Evolutionary conservation across 2,329 filamentous ascomycete species (phyloP).

Genomic region (Trichophyton schoenleinii): DNA sequence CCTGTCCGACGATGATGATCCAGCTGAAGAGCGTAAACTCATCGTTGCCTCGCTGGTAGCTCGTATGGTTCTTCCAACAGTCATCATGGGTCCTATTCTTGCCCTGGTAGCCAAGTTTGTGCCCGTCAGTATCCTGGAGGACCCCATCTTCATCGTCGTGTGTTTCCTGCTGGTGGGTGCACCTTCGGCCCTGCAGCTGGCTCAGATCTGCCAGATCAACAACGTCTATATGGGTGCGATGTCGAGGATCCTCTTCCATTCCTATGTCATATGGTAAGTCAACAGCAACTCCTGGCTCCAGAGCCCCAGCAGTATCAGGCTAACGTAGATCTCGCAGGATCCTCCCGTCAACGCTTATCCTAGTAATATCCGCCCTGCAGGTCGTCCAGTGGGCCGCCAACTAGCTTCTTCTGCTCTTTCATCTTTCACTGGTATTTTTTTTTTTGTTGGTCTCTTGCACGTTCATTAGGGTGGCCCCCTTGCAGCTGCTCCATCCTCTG

Average conservation of each 20-base stretch:
- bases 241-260: conserved; percentile 86
- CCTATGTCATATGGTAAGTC: conserved; percentile 81
- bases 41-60: conserved; percentile 74
- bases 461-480: background rate
- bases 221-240: conserved; percentile 91
- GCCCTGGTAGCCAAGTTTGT: conserved; percentile 81
- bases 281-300: background rate
- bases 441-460: background rate
- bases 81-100: conserved; percentile 84
- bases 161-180: conserved; percentile 93
- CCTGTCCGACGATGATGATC: conserved; percentile 56
- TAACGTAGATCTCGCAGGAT: conserved; percentile 48
- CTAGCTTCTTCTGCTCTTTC: background rate
- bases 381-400: conserved; percentile 71
- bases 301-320: background rate
- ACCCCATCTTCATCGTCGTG: conserved; percentile 95
- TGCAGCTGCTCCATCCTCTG: background rate
- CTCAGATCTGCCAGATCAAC: conserved; percentile 98
- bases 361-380: conserved; percentile 85
- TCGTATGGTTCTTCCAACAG: conserved; percentile 81
- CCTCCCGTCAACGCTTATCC: conserved; percentile 75
- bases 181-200: conserved; percentile 82
- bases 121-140: conserved; percentile 84
- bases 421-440: background rate
- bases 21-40: conserved; percentile 56